phyloP scores from a whole-genome alignment of 1,139 yeast species.

The Pichia sp. region DNA sequence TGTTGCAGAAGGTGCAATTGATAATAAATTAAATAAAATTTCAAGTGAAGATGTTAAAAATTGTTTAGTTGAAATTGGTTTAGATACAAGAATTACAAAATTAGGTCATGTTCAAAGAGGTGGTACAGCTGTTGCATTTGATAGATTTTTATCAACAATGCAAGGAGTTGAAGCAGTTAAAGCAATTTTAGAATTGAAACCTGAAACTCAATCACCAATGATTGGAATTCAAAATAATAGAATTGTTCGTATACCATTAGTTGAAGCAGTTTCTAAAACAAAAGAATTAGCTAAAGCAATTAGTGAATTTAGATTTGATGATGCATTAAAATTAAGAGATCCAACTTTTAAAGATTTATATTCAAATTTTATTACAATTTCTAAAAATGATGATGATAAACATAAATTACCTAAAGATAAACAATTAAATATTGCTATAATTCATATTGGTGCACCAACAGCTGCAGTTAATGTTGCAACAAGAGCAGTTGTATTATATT shows the following conservation, averaged over 20 bases:
- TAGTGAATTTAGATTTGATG: constrained; percentile 66
- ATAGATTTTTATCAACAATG: constrained; percentile 81
- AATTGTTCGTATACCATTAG: constrained; percentile 72
- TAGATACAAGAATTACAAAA: constrained; percentile 91
- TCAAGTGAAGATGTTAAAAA: constrained; percentile 72
- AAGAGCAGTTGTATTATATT: constrained; percentile 84
- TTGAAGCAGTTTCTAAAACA: constrained; percentile 84
- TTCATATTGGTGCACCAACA: constrained; percentile 95
- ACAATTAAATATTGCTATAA: constrained; percentile 64
- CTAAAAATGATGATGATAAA: constrained; percentile 58
- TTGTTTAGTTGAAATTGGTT: constrained; percentile 71
- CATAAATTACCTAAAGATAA: constrained; percentile 40
- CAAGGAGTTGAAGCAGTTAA: constrained; percentile 98
- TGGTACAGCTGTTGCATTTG: constrained; percentile 94
- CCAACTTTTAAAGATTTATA: constrained; percentile 79
- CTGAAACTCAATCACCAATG: constrained; percentile 92
- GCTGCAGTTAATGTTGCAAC: constrained; percentile 94
- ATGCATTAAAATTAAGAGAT: constrained; percentile 82
- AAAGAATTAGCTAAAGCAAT: constrained; percentile 85
- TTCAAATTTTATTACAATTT: constrained; percentile 59
- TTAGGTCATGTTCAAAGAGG: constrained; percentile 98
- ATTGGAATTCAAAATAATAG: constrained; percentile 86
- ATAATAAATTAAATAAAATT: constrained; percentile 72
- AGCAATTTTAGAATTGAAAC: constrained; percentile 82
- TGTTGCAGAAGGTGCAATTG: constrained; percentile 97